Evolutionary conservation across 2,329 filamentous ascomycete species (phyloP).

Genomic region (Phyllachora maydis): DNA sequence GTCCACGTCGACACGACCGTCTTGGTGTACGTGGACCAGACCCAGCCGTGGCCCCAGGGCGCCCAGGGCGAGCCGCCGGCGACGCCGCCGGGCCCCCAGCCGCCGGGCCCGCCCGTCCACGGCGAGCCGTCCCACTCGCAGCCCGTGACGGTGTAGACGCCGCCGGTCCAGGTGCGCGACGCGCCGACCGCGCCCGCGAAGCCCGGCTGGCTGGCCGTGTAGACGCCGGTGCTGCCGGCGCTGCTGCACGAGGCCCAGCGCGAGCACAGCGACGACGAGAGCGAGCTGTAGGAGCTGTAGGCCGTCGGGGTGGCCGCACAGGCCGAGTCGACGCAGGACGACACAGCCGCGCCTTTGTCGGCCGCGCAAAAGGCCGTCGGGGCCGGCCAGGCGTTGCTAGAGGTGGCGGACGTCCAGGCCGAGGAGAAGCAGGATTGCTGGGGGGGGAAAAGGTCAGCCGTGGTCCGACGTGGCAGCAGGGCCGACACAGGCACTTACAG

Average conservation of each 20-base stretch:
- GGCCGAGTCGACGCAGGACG: slow-evolving; percentile 9
- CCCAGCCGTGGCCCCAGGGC: slow-evolving; percentile 19
- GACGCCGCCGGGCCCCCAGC: slow-evolving; percentile 14
- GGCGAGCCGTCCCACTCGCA: slow-evolving; percentile 18
- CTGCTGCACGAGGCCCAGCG: slow-evolving; percentile 16
- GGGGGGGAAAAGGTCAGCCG: slow-evolving; percentile 3
- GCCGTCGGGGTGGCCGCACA: slow-evolving; percentile 12
- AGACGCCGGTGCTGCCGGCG: slow-evolving; percentile 16
- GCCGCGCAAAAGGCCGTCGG: slow-evolving; percentile 11
- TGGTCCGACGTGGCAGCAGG: neutral
- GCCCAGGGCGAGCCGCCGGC: slow-evolving; percentile 12
- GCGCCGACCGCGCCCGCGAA: slow-evolving; percentile 6
- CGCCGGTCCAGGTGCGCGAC: slow-evolving; percentile 14
- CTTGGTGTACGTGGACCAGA: slow-evolving; percentile 11
- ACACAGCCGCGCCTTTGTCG: slow-evolving; percentile 6
- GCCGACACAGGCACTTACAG: slow-evolving; percentile 12
- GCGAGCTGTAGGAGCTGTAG: slow-evolving; percentile 11
- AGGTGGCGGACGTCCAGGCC: slow-evolving; percentile 10
- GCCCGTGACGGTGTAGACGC: slow-evolving; percentile 18
- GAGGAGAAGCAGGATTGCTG: slow-evolving; percentile 21
- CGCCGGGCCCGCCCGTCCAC: slow-evolving; percentile 17
- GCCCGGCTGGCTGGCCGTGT: slow-evolving; percentile 15
- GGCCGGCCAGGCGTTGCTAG: slow-evolving; percentile 10
- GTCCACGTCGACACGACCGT: slow-evolving; percentile 16
- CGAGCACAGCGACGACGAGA: slow-evolving; percentile 19